Base-by-base conservation (phyloP, 768 basidiomycete genomes). In the Hydnomerulius pinastri region DNA sequence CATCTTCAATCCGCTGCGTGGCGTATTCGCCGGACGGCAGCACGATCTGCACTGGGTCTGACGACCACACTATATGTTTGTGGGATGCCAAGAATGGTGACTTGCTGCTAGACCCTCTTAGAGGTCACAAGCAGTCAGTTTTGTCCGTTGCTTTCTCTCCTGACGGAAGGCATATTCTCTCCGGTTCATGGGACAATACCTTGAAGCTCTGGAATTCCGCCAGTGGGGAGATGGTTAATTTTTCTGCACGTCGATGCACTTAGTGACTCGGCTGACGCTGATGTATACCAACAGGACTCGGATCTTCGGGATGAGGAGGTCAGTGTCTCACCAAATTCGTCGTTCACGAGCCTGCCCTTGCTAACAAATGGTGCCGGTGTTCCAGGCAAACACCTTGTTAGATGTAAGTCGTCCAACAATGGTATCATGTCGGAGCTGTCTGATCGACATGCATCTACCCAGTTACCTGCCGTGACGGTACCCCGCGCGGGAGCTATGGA, bases 161-260 rank as follows among this genome's bases (percentile, higher is more conserved):
- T 6, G 29, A 32, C 30, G 43, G 27, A 2, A 44, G 4, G 18
- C 9, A 17, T 15, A 30, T 44, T 13, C 29, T 44, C 15, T 30
- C 43, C 17, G 25, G 43, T 2, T 44, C 43, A 4, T 4, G 15
- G 3, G 43, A 44, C 20, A 5, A 32, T 20, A 23, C 29, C 18
- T 17, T 44, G 43, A 4, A 32, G 12, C 6, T 44, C 6, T 29
- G 43, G 43, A 28, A 44, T 30, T 18, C 43, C 27, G 12, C 4
- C 15, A 15, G 4, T 30, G 43, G 43, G 4, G 18, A 44, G 30
- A 13, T 37, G 9, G 3, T 17, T 21, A 17, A 17, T 4, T 8
- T 17, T 77, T 87, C 24, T 57, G 67, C 8, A 63, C 67, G 32
- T 10, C 3, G 30, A 32, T 32, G 10, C 11, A 4, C 15, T 32